Percentiles rank a stretch among this genome's conserved stretches.
phyloP scores from a whole-genome alignment of 2,329 filamentous ascomycete genomes.

The Aspergillus latus region DNA sequence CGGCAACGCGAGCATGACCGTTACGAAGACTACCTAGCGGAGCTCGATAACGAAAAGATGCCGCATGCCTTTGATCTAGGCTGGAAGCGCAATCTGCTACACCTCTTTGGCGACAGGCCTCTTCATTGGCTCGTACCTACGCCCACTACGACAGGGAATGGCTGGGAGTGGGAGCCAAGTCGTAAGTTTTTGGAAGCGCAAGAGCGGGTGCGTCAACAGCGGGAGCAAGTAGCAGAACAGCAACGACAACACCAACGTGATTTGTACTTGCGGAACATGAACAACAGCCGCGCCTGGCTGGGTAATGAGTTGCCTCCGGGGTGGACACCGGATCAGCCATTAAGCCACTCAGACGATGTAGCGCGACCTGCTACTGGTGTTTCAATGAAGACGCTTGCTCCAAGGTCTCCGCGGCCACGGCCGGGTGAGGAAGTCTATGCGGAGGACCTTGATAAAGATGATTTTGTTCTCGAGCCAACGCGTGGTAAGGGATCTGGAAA shows the following conservation, averaged over 20 bases:
- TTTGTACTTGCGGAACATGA: slow-evolving; percentile 36
- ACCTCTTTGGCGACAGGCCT: slow-evolving; percentile 75
- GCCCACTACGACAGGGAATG: slow-evolving; percentile 83
- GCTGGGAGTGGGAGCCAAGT: slow-evolving; percentile 91
- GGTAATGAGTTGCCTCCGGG: slow-evolving; percentile 21
- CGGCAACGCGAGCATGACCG: slow-evolving; percentile 63
- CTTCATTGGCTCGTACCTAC: slow-evolving; percentile 78
- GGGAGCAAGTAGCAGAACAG: slow-evolving; percentile 31
- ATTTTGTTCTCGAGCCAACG: slow-evolving; percentile 15
- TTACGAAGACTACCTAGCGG: slow-evolving; percentile 81
- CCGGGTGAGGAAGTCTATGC: slow-evolving; percentile 39
- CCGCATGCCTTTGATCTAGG: slow-evolving; percentile 94
- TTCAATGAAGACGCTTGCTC: slow-evolving; percentile 45
- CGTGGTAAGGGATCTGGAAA: slow-evolving; percentile 2
- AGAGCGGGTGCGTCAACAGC: slow-evolving; percentile 31
- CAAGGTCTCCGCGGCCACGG: slow-evolving; percentile 39
- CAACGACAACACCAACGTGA: slow-evolving; percentile 37
- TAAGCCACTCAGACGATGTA: slow-evolving; percentile 20
- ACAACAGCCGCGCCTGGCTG: slow-evolving; percentile 32
- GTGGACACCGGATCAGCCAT: slow-evolving; percentile 24
- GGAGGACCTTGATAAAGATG: slow-evolving; percentile 27
- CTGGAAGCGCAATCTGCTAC: slow-evolving; percentile 71
- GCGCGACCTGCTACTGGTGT: slow-evolving; percentile 42
- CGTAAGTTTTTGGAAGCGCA: slow-evolving; percentile 70
- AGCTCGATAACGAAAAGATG: slow-evolving; percentile 81